Conservation (phyloP, 1,139 yeast genomes). For the Spathaspora sp. region DNA sequence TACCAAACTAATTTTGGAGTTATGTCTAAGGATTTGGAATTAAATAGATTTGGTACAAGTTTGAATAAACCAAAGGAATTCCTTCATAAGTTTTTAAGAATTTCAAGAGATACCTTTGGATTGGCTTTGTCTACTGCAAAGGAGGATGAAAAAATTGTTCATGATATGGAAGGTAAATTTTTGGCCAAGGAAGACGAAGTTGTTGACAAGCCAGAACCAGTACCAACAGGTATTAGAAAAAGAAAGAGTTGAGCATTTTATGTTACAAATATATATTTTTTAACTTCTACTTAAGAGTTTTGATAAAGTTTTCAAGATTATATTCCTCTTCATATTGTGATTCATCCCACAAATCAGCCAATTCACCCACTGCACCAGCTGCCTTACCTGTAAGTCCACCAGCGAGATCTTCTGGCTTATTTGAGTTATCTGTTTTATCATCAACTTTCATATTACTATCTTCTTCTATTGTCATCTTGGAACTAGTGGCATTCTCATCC, state of each 20-base stretch:
- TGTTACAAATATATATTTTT: background rate
- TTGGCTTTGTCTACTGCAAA: slow-evolving; percentile 26
- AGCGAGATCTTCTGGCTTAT: slow-evolving; percentile 52
- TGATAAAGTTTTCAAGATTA: slow-evolving; percentile 88
- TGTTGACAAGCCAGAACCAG: slow-evolving; percentile 1
- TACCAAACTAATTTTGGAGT: slow-evolving; percentile 25
- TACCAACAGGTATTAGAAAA: slow-evolving; percentile 8
- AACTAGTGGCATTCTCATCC: slow-evolving; percentile 49
- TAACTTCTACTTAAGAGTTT: slow-evolving; percentile 50
- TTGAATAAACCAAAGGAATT: slow-evolving; percentile 10
- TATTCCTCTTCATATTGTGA: slow-evolving; percentile 96
- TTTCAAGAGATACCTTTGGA: slow-evolving; percentile 52
- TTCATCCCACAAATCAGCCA: slow-evolving; percentile 97
- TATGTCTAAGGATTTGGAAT: slow-evolving; percentile 18
- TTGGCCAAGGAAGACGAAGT: slow-evolving; percentile 6
- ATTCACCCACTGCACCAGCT: slow-evolving; percentile 76
- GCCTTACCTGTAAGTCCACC: slow-evolving; percentile 64
- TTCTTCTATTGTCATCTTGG: slow-evolving; percentile 28
- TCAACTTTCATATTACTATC: slow-evolving; percentile 25
- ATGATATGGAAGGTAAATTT: slow-evolving; percentile 5
- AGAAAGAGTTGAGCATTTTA: slow-evolving; percentile 4
- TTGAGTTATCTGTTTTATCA: slow-evolving; percentile 22
- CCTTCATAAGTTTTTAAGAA: slow-evolving; percentile 34
- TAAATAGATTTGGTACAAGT: slow-evolving; percentile 28
- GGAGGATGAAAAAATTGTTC: slow-evolving; percentile 12